Evolutionary conservation across 139 green algal genomes (phyloP), one percentile per base, ranked within the genome.

Genomic region (Chlamydomonas sphaeroides): DNA sequence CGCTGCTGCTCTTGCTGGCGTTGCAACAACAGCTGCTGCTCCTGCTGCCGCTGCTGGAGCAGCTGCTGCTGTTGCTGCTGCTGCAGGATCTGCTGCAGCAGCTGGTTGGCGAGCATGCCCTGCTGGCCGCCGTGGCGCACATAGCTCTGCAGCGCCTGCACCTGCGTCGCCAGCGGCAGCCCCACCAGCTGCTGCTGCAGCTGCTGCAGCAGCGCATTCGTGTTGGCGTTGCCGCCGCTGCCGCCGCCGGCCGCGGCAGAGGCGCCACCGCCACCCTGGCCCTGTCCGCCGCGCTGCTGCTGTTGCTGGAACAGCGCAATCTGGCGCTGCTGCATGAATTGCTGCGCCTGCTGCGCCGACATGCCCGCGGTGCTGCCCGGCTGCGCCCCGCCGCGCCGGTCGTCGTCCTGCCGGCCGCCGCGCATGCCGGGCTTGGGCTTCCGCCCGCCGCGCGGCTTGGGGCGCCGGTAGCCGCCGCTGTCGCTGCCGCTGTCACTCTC

Each of bases 331-430:
- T 73, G 79, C 53, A 59, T 33, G 32, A 32, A 35, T n/a, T n/a
- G n/a, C 45, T 56, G 56, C 28, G 45, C 84, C 84, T 67, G 78
- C 39, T 39, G 33, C 39, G 36, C 14, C 45, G 76, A 84, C 78
- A 65, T 75, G 41, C 25, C 61, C 21, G 36, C 65, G 33, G 33
- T 35, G 49, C 78, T 5, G 26, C 36, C 23, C 35, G 38, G 35
- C 35, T 38, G 15, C n/a, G 28, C 25, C 62, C 41, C 14, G 2
- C 21, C 11, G 62, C 62, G n/a, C n/a, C 25, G 62, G 32, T 68
- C 56, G 56, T 62, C 56, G 21, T 62, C 25, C 17, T 28, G 6
- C 23, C 56, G 56, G 56, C 49, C 49, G 0, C 42, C 30, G 7
- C 76, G 32, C 11, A 42, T 14, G 10, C 68, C 61, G 32, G 28